Conservation (phyloP, 2,329 filamentous ascomycete genomes). For the Aspergillus aculeatus region DNA sequence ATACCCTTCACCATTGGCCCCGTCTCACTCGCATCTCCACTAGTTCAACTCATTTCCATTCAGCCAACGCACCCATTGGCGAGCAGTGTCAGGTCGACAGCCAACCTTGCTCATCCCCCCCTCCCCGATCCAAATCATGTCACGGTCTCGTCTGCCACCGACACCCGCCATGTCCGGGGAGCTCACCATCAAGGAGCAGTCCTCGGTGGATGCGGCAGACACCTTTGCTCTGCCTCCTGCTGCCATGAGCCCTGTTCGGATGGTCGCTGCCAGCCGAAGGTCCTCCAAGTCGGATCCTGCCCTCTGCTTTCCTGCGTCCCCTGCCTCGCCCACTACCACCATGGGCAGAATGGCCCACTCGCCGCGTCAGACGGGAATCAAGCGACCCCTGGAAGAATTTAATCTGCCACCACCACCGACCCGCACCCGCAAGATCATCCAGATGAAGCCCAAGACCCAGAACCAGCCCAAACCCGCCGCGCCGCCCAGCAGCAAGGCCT, state of each 20-base stretch:
- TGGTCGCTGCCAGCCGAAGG: conserved; percentile 23
- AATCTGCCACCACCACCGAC: conserved; percentile 88
- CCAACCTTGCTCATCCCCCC: background rate
- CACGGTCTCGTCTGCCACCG: conserved; percentile 35
- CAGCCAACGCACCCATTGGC: background rate
- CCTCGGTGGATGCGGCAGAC: conserved; percentile 31
- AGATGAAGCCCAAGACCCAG: conserved; percentile 75
- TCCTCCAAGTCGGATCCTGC: conserved; percentile 32
- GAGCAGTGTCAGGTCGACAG: background rate
- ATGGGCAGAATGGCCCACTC: conserved; percentile 23
- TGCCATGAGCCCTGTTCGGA: conserved; percentile 30
- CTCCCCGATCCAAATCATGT: conserved; percentile 24
- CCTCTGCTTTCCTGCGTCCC: conserved; percentile 33
- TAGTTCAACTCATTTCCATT: background rate
- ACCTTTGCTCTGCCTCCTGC: conserved; percentile 38
- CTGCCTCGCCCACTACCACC: conserved; percentile 32
- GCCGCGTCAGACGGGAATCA: conserved; percentile 34
- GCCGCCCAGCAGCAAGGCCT: conserved; percentile 20
- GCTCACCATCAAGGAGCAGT: conserved; percentile 38
- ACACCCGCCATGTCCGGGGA: conserved; percentile 42
- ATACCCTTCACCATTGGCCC: background rate
- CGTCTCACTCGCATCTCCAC: background rate
- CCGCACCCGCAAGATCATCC: conserved; percentile 90
- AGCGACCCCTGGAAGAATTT: conserved; percentile 55
- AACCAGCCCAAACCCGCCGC: conserved; percentile 48